Conservation (phyloP, 129 eudicot genomes). For the Tanacetum coccineum region DNA sequence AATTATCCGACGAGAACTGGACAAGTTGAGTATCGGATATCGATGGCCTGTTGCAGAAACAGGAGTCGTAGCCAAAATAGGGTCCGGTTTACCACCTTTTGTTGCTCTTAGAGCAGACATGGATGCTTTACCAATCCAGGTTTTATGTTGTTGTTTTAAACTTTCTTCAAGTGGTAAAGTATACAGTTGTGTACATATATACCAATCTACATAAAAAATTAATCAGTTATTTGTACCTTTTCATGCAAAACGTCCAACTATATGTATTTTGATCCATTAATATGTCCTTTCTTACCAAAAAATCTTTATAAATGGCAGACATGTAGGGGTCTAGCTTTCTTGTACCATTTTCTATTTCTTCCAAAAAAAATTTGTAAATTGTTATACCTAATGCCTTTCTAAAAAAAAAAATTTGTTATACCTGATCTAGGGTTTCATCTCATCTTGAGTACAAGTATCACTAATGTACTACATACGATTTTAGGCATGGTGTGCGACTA, state of each 20-base stretch:
- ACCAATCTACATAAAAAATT: not conserved
- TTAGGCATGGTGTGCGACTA: constrained; percentile 11
- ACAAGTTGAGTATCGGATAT: constrained; percentile 42
- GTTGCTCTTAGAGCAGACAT: constrained; percentile 81
- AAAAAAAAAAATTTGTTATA: not conserved
- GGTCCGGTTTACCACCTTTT: constrained; percentile 59
- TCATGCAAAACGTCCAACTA: not conserved
- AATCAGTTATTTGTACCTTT: not conserved
- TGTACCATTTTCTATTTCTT: not conserved
- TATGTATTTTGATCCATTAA: not conserved
- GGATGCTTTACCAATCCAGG: constrained; percentile 87
- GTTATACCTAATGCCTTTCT: no score
- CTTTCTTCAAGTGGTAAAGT: not conserved
- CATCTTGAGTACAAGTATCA: not conserved
- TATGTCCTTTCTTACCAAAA: not conserved
- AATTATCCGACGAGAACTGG: constrained; percentile 50
- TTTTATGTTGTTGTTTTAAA: not conserved
- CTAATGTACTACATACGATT: not conserved
- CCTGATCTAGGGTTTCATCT: constrained; percentile 3
- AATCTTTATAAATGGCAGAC: constrained; percentile 6
- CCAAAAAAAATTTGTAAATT: no score
- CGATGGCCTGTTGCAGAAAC: constrained; percentile 67
- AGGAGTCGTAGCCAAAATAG: constrained; percentile 57
- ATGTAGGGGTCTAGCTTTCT: not conserved
- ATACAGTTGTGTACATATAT: not conserved